Evolutionary conservation across 352 stramenopile genomes (phyloP), one percentile per base, ranked within the genome.

Genomic region (Pythium graminicola): DNA sequence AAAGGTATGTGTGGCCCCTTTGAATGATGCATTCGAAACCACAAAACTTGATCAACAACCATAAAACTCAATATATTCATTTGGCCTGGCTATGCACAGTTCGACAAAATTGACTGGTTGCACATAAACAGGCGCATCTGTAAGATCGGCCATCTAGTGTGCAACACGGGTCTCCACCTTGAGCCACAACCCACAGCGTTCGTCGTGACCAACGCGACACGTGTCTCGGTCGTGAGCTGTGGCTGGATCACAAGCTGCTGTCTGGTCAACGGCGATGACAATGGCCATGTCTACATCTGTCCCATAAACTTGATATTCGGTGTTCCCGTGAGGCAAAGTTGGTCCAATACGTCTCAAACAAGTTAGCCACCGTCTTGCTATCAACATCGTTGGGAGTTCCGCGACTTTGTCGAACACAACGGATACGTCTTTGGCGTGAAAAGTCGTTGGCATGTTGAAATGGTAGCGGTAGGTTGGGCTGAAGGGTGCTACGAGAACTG

Each of bases 381-480:
- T 45, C 20, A 9, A n/a, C 19, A 13, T 27, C 10, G 29, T 27
- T 40, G 13, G 42, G 19, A n/a, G 44, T 5, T 19, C 13, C 2
- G 14, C 6, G 9, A 48, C 32, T 6, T 47, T 26, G 54, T 50
- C 50, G 28, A 62, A 62, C 1, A 62, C 54, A 32, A 40, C 54
- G 17, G 32, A 16, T 4, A 55, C 2, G 3, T 62, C 54, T 1
- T 19, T 31, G 4, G 27, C 19, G 46, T 62, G 54, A 22, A 56
- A 3, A 16, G 6, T 41, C n/a, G 26, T 9, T 0, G 54, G 17
- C 2, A 29, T 10, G 46, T 62, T 62, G 54, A 47, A 62, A 4
- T 46, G 54, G 46, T 62, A 62, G 45, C 46, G 54, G n/a, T 47
- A 62, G 5, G 39, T 41, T 20, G 44, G 36, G 4, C 17, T 1